A percentile compares a stretch with the other conserved stretches of the same genome.
phyloP scores from a whole-genome alignment of 1,284 basidiomycete genomes.

The Ceratobasidium sp. region DNA sequence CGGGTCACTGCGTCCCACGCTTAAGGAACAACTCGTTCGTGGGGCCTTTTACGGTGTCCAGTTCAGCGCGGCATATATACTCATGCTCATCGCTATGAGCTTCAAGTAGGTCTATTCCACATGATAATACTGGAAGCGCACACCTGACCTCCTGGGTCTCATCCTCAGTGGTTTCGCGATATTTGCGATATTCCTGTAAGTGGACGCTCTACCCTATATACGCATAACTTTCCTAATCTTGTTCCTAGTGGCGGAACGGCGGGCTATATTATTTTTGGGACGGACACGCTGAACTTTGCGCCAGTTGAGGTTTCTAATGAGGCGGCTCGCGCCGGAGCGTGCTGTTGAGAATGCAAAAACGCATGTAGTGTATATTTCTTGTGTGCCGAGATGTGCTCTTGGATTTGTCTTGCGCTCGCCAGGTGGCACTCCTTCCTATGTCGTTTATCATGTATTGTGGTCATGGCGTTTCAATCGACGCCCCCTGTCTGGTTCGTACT shows the following conservation, averaged over 20 bases:
- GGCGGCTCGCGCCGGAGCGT: conserved; percentile 9
- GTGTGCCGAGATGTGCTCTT: too few species aligned
- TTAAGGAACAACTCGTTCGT: conserved; percentile 34
- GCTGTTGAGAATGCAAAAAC: not conserved
- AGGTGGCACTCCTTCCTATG: too few species aligned
- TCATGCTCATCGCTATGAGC: conserved; percentile 43
- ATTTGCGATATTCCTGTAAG: conserved; percentile 42
- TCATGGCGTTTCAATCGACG: too few species aligned
- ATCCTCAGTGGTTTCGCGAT: conserved; percentile 21
- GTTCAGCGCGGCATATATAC: conserved; percentile 40
- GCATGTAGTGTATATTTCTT: too few species aligned
- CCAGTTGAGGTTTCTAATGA: not conserved
- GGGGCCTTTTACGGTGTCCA: conserved; percentile 38
- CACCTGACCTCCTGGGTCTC: not conserved
- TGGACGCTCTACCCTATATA: not conserved
- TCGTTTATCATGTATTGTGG: too few species aligned
- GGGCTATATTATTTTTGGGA: conserved; percentile 30
- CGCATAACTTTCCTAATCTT: not conserved
- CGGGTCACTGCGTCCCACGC: not conserved
- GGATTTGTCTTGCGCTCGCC: too few species aligned
- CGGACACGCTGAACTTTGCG: conserved; percentile 24
- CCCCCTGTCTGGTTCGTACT: too few species aligned
- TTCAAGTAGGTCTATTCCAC: conserved; percentile 39
- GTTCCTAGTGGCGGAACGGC: conserved; percentile 15
- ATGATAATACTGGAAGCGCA: too few species aligned